phyloP scores from a whole-genome alignment of 768 basidiomycete genomes.

The Lactarius vividus region DNA sequence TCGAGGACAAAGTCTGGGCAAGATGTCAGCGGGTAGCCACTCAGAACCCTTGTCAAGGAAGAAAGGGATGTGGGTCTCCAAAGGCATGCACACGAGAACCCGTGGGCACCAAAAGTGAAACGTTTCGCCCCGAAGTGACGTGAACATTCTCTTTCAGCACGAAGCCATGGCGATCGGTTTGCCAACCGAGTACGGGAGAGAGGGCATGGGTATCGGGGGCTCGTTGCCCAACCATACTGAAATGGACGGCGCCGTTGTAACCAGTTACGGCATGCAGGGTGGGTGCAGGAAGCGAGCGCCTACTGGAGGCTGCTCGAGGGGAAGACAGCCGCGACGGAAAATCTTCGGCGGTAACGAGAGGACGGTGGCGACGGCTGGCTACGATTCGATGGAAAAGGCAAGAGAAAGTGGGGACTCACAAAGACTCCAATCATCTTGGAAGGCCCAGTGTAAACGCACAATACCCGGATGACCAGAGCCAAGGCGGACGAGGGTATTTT shows the following conservation, averaged over 20 bases:
- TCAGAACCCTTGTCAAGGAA: not conserved
- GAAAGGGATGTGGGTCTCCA: not conserved
- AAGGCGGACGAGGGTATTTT: conserved; percentile 67
- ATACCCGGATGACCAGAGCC: conserved; percentile 75
- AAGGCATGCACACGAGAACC: not conserved
- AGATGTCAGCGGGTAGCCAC: not conserved
- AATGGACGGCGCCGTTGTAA: not conserved
- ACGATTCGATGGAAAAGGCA: not conserved
- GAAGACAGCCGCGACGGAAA: not conserved
- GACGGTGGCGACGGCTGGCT: not conserved
- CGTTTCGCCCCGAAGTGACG: conserved; percentile 3
- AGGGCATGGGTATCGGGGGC: conserved; percentile 1
- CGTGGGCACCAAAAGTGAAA: conserved; percentile 10
- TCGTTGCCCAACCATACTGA: not conserved
- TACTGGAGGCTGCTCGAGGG: not conserved
- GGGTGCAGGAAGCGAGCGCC: not conserved
- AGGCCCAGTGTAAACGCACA: conserved; percentile 76
- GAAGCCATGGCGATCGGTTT: conserved; percentile 13
- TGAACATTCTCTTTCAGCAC: not conserved
- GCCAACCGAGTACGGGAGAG: not conserved
- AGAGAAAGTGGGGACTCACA: conserved; percentile 52
- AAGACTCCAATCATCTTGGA: conserved; percentile 80
- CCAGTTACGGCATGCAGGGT: not conserved
- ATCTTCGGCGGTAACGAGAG: not conserved
- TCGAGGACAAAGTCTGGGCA: conserved; percentile 73